Conservation (phyloP, 306 rosid genomes). For the Prunus mongolica region DNA sequence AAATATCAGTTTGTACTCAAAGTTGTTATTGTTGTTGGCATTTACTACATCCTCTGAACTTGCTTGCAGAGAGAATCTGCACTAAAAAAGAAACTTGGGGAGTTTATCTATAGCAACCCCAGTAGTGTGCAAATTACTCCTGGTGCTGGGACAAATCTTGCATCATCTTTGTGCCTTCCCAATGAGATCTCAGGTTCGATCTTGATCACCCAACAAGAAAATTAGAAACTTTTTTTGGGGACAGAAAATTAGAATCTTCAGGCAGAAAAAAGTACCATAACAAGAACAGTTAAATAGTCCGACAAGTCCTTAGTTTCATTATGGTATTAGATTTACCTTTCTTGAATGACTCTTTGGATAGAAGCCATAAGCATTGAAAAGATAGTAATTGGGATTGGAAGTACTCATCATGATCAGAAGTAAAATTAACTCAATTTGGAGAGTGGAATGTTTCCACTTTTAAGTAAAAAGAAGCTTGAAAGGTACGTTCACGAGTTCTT, state of each 20-base stretch:
- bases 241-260: neutral
- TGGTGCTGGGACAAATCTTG: conserved; percentile 23
- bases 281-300: neutral
- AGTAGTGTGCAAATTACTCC: conserved; percentile 22
- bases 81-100: conserved; percentile 67
- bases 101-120: conserved; percentile 35
- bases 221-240: neutral
- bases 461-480: conserved; percentile 17
- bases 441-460: conserved; percentile 10
- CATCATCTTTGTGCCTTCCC: conserved; percentile 29
- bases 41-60: neutral
- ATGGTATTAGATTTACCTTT: conserved; percentile 29
- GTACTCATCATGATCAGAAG: conserved; percentile 21
- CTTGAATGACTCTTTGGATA: conserved; percentile 42
- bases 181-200: conserved; percentile 79
- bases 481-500: conserved; percentile 22
- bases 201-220: conserved; percentile 33
- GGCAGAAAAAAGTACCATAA: conserved; percentile 11
- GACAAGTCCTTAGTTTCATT: conserved; percentile 22
- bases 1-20: neutral
- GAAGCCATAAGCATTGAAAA: conserved; percentile 35
- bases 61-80: conserved; percentile 43
- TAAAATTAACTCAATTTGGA: conserved; percentile 35
- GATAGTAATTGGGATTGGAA: conserved; percentile 16
- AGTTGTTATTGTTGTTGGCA: neutral